phyloP scores from a whole-genome alignment of 495 filamentous ascomycete genomes.

The Clavariopsis aquatica region DNA sequence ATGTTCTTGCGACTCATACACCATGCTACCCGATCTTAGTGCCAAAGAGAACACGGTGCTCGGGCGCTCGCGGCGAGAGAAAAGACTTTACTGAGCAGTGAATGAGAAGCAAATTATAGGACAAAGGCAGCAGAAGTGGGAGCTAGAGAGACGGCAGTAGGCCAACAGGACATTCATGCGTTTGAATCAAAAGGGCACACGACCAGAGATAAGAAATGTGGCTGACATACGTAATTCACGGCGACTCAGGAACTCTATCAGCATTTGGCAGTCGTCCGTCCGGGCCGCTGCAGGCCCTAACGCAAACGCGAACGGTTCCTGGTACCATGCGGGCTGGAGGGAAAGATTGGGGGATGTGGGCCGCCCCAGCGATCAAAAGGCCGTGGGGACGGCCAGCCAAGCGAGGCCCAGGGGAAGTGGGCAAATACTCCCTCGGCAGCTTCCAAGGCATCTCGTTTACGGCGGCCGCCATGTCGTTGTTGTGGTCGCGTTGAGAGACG shows the following conservation, averaged over 20 bases:
- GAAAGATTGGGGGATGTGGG: not conserved
- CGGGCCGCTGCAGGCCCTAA: not conserved
- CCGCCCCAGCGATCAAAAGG: not conserved
- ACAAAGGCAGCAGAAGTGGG: not conserved
- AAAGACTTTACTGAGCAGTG: not conserved
- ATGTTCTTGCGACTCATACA: not conserved
- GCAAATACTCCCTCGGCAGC: slow-evolving; percentile 3
- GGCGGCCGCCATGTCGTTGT: not conserved
- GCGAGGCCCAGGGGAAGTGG: not conserved
- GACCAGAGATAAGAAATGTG: not conserved
- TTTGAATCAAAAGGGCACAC: not conserved
- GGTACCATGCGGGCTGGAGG: not conserved
- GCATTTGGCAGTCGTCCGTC: not conserved
- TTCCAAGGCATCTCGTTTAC: not conserved
- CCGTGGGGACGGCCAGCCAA: not conserved
- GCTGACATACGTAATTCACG: slow-evolving; percentile 4
- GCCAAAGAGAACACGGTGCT: not conserved
- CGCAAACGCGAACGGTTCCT: not conserved
- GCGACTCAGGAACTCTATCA: not conserved
- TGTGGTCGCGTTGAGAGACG: not conserved
- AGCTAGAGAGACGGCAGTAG: not conserved
- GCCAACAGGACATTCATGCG: not conserved
- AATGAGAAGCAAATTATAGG: not conserved
- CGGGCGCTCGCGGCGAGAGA: not conserved
- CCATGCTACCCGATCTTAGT: not conserved